A percentile compares a stretch with the other conserved stretches of the same genome.
phyloP scores from a whole-genome alignment of 257 asterid genomes.

The Eucommia ulmoides region DNA sequence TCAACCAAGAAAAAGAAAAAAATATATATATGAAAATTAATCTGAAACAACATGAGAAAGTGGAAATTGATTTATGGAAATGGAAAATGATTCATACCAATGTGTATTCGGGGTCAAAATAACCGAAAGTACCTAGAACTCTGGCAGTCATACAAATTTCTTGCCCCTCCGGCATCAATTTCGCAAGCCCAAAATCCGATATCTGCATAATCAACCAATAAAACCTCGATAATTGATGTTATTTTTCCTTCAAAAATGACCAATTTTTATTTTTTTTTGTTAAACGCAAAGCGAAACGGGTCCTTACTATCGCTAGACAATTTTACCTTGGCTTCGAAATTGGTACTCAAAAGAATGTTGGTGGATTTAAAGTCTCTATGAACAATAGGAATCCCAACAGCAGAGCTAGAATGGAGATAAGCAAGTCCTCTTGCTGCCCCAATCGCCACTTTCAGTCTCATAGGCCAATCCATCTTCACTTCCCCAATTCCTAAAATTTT shows the following conservation, averaged over 20 bases:
- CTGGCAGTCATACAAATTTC: not conserved
- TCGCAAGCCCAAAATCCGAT: constrained; percentile 95
- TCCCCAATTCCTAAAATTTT: constrained; percentile 58
- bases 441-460: constrained; percentile 67
- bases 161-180: constrained; percentile 25
- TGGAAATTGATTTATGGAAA: not conserved
- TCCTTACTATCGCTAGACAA: too few species aligned
- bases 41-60: too few species aligned
- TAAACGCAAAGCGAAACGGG: too few species aligned
- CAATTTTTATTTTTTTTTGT: too few species aligned
- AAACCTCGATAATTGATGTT: not conserved
- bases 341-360: constrained; percentile 69
- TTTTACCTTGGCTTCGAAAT: constrained; percentile 81
- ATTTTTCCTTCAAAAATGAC: too few species aligned
- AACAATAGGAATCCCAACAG: constrained; percentile 83
- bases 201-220: constrained; percentile 33
- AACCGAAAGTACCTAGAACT: constrained; percentile 27
- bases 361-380: constrained; percentile 97
- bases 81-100: constrained; percentile 72
- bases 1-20: constrained; percentile 28
- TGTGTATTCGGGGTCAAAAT: constrained; percentile 95
- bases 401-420: constrained; percentile 80
- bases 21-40: too few species aligned
- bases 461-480: constrained; percentile 84
- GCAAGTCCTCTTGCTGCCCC: constrained; percentile 96